Evolutionary conservation across 805 yeast genomes (phyloP), one percentile per base, ranked within the genome.

Genomic region (Candida mattraensis): DNA sequence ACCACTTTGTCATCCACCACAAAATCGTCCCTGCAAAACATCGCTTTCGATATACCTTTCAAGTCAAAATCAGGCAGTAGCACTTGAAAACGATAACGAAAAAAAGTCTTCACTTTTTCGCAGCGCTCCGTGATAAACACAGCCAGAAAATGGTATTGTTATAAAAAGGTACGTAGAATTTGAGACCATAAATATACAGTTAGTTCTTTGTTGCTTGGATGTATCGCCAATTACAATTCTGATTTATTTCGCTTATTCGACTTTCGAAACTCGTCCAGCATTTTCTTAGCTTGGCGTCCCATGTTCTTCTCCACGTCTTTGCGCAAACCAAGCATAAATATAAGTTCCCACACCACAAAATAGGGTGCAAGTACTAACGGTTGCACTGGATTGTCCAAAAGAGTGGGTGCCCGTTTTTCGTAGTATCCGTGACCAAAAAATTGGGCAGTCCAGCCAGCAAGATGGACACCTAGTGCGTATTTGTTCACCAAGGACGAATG

Each of bases 351-450:
- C 10, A 80, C 65, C 4, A 88, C 95, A 56, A 91, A 89, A 53
- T 76, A 87, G 1, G 98, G 98, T 1, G 98, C 98, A 44, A 89
- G 66, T 0, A 91, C 87, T 13, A 91, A 58, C 4, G 97, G 93
- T 54, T 88, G 97, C 5, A 81, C 63, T 28, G 87, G 64, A 54
- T 82, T 89, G 51, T 89, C 96, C 25, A 87, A 58, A 34, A 91
- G 61, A 0, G 98, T 96, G 0, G 99, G 99, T 0, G 88, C 84
- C 26, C 87, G 69, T 41, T 70, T 71, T 55, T 91, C 99, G 53
- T 78, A 85, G 8, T 74, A 68, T 1, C 84, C 91, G 56, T 93
- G 98, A 4, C 97, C 96, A 32, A 82, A 68, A 58, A 91, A 88
- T 53, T 93, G 98, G 5, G 77, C 78, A 11, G 78, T 51, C 98